Conservation (phyloP, 257 asterid species). For the Lycium ferocissimum region DNA sequence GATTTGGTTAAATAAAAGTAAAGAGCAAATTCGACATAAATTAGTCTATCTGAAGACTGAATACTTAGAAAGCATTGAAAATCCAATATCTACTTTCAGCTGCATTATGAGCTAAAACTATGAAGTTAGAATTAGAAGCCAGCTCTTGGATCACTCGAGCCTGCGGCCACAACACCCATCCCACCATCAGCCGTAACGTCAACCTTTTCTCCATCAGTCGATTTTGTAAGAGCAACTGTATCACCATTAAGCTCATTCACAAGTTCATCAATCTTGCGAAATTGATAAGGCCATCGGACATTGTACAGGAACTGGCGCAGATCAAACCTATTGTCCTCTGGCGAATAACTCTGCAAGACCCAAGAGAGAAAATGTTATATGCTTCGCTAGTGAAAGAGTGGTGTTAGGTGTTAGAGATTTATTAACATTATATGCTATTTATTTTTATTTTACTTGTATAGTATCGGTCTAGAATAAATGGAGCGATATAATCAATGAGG, state of each 20-base stretch:
- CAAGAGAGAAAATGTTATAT: neutral
- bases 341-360: slow-evolving; percentile 68
- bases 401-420: neutral
- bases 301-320: slow-evolving; percentile 91
- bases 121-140: slow-evolving; percentile 54
- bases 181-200: slow-evolving; percentile 53
- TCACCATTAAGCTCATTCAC: slow-evolving; percentile 53
- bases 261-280: slow-evolving; percentile 79
- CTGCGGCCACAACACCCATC: slow-evolving; percentile 87
- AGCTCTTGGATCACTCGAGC: slow-evolving; percentile 82
- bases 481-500: too few relatives aligned
- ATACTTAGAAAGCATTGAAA: neutral
- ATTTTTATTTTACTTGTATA: neutral
- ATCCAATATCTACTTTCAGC: neutral
- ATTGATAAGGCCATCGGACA: slow-evolving; percentile 88
- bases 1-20: slow-evolving; percentile 11
- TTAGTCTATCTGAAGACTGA: neutral
- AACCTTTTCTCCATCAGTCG: slow-evolving; percentile 36
- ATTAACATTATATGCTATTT: neutral
- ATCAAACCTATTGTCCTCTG: slow-evolving; percentile 92
- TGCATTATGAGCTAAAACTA: neutral
- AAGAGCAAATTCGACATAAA: neutral
- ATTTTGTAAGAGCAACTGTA: slow-evolving; percentile 25
- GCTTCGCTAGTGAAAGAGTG: neutral
- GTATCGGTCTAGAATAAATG: too few relatives aligned